Conservation (phyloP, 176 grass and related monocot species). For the Oryza glaberrima region DNA sequence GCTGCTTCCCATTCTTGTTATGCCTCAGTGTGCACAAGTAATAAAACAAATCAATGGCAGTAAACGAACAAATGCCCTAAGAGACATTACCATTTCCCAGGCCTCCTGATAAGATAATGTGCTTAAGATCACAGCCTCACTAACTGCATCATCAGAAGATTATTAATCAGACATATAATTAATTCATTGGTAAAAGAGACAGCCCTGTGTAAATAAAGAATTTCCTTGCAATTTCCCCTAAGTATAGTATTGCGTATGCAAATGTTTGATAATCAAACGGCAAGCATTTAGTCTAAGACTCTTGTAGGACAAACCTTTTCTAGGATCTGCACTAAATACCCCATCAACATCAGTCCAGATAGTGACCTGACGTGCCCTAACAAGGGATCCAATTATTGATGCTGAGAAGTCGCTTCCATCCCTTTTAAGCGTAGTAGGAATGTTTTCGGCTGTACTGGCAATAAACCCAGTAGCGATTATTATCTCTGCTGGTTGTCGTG, state of each 20-base stretch:
- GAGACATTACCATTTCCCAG: slow-evolving; percentile 95
- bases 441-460: slow-evolving; percentile 73
- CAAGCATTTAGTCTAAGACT: not conserved
- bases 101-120: slow-evolving; percentile 98
- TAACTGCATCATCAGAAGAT: slow-evolving; percentile 67
- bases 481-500: slow-evolving; percentile 57
- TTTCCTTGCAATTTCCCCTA: slow-evolving; percentile 1
- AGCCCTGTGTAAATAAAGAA: slow-evolving; percentile 2
- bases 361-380: slow-evolving; percentile 79
- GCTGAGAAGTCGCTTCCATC: slow-evolving; percentile 99
- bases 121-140: slow-evolving; percentile 93
- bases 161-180: slow-evolving; percentile 34
- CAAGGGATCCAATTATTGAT: slow-evolving; percentile 85
- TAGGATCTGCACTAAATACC: slow-evolving; percentile 97
- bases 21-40: not conserved
- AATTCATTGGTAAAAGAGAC: slow-evolving; percentile 21
- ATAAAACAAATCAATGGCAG: slow-evolving; percentile 2
- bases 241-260: not conserved
- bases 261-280: slow-evolving; percentile 17
- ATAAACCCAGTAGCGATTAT: slow-evolving; percentile 98
- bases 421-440: slow-evolving; percentile 92
- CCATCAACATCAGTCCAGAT: slow-evolving; percentile 99
- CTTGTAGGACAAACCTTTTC: slow-evolving; percentile 79
- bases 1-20: not conserved
- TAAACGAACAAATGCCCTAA: slow-evolving; percentile 14